Evolutionary conservation across 2,329 filamentous ascomycete species (phyloP), one percentile per base, ranked within the genome.

Genomic region (Colletotrichum sp.): DNA sequence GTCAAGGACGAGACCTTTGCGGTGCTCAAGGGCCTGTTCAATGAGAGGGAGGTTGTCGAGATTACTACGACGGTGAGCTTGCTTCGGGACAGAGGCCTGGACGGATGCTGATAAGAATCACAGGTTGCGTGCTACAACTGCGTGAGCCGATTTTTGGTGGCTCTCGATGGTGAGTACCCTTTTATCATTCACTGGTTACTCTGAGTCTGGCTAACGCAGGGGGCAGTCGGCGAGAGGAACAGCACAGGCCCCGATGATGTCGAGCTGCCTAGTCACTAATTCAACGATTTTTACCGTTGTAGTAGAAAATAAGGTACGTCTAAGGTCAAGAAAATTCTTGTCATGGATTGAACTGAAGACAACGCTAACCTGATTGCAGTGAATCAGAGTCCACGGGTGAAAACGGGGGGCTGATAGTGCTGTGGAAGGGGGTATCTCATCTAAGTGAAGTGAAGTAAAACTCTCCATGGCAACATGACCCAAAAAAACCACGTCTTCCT

Each of bases 141-240:
- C 81, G 95, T 97, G 18, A 96, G 94, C 83, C 90, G 95, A 34
- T 96, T 97, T 79, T 84, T 97, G 78, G 95, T 97, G 25, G 95
- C 95, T 16, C 84, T 98, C 71, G 93, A 97, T 85, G 94, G 91
- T 93, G 85, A 84, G 90, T 86, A 70, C 62, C 55, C 34, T 22
- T 66, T 27, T n/a, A 43, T 30, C 32, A 32, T 30, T 66, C 32
- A 27, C 56, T 27, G 62, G 34, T 15, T 9, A 15, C 16, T 22
- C 32, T 56, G 22, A 32, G 12, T 12, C 8, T 27, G 34, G 64
- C 34, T 82, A 86, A 79, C 86, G 76, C 56, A 66, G 69, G 27
- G 25, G 65, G 30, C 70, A 92, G 90, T 92, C 58, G 90, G 90
- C 16, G 90, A 92, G 84, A 89, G 84, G 78, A 92, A 92, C 77